Conservation (phyloP, 192 early-diverging fungal genomes). For the Endogone sp. region DNA sequence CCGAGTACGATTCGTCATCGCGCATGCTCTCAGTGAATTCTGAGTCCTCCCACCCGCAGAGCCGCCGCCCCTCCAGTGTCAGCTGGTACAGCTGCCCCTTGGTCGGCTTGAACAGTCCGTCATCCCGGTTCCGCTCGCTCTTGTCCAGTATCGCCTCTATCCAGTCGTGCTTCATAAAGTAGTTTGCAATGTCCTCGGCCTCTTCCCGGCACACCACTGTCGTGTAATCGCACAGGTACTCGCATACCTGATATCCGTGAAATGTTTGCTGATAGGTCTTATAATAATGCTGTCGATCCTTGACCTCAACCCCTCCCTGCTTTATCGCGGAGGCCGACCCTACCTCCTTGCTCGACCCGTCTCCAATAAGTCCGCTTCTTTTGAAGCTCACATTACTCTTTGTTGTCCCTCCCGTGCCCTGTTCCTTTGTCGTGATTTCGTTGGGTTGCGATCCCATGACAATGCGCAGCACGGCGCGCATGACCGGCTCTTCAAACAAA, state of each 20-base stretch:
- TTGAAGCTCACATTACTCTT: slow-evolving; percentile 1
- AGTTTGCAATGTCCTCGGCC: slow-evolving; percentile 33
- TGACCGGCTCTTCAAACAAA: slow-evolving; percentile 25
- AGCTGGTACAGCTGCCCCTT: slow-evolving; percentile 31
- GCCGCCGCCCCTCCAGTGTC: slow-evolving; percentile 22
- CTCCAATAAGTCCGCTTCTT: background rate
- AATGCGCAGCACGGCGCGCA: slow-evolving; percentile 37
- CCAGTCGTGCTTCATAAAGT: slow-evolving; percentile 39
- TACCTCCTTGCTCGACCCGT: background rate
- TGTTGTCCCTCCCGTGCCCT: background rate
- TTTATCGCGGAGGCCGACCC: slow-evolving; percentile 11
- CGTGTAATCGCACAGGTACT: slow-evolving; percentile 48
- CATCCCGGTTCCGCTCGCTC: slow-evolving; percentile 14
- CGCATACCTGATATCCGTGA: slow-evolving; percentile 37
- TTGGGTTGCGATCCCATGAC: slow-evolving; percentile 42
- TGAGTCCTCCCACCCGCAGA: slow-evolving; percentile 24
- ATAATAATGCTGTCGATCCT: slow-evolving; percentile 30
- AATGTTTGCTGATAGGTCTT: slow-evolving; percentile 37
- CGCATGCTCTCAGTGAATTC: background rate
- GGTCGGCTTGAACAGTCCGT: slow-evolving; percentile 16
- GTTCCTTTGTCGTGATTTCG: slow-evolving; percentile 5
- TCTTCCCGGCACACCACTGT: slow-evolving; percentile 46
- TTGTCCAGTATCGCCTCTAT: slow-evolving; percentile 33
- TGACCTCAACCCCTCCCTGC: slow-evolving; percentile 37
- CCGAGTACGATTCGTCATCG: background rate